phyloP scores from a whole-genome alignment of 768 basidiomycete species.

The Boletus insuetus region DNA sequence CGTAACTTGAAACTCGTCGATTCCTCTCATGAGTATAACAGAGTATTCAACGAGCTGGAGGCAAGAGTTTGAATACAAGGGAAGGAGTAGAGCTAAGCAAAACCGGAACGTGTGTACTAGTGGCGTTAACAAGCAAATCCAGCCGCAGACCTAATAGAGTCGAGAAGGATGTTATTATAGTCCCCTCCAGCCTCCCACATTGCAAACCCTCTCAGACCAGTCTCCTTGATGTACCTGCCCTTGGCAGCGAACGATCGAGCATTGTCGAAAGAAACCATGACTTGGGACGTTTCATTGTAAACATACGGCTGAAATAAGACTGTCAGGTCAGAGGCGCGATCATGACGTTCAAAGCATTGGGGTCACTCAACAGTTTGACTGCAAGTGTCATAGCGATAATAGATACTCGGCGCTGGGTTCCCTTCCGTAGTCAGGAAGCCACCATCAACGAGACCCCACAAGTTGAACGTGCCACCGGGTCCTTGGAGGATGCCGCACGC shows the following conservation, averaged over 20 bases:
- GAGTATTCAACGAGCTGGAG: neutral
- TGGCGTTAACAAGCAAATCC: constrained; percentile 2
- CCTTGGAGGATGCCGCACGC: constrained; percentile 49
- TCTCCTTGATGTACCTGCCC: constrained; percentile 53
- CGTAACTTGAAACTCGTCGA: neutral
- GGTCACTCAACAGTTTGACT: constrained; percentile 63
- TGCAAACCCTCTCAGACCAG: constrained; percentile 58
- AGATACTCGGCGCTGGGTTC: constrained; percentile 41
- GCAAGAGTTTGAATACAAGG: neutral
- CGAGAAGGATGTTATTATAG: constrained; percentile 53
- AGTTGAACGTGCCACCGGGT: constrained; percentile 54
- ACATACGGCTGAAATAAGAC: constrained; percentile 53
- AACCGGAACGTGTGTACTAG: neutral
- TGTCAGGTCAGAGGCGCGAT: neutral
- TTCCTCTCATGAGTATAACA: constrained; percentile 5
- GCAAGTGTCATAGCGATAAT: constrained; percentile 60
- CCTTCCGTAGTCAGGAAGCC: constrained; percentile 46
- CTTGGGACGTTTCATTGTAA: constrained; percentile 52
- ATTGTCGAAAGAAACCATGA: constrained; percentile 68
- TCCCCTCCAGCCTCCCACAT: constrained; percentile 76
- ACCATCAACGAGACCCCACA: constrained; percentile 56
- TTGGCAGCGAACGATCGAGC: constrained; percentile 56
- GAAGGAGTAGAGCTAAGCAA: neutral
- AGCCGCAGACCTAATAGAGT: constrained; percentile 42
- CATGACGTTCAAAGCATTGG: no score